Evolutionary conservation across 2,329 filamentous ascomycete genomes (phyloP).

Genomic region (Alternaria sp.): DNA sequence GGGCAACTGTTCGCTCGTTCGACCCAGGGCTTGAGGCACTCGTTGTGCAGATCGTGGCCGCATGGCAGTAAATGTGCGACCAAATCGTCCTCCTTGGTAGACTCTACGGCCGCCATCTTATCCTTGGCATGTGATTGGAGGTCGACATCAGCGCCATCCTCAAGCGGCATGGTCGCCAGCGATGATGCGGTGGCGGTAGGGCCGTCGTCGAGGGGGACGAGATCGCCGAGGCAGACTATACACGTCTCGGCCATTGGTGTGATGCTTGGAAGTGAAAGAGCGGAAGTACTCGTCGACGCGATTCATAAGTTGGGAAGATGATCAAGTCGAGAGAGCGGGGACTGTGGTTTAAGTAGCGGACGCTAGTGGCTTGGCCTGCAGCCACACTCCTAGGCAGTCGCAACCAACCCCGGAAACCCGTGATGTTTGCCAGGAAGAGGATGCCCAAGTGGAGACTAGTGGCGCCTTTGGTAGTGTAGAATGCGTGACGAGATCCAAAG

Average conservation of each 20-base stretch:
- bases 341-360: constrained; percentile 27
- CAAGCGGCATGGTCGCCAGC: constrained; percentile 35
- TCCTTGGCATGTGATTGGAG: constrained; percentile 22
- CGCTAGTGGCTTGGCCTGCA: constrained; percentile 27
- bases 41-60: constrained; percentile 90
- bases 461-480: background rate
- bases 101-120: constrained; percentile 36
- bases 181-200: constrained; percentile 32
- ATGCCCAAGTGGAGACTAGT: constrained; percentile 8
- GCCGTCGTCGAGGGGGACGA: constrained; percentile 63
- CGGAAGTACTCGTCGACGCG: constrained; percentile 30
- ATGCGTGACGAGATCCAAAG: constrained; percentile 7
- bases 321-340: constrained; percentile 40
- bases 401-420: constrained; percentile 23
- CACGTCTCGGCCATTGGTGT: constrained; percentile 68
- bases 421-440: constrained; percentile 13
- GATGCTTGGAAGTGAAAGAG: constrained; percentile 26
- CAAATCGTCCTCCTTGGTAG: constrained; percentile 54
- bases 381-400: constrained; percentile 28
- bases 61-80: constrained; percentile 74
- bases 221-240: constrained; percentile 75
- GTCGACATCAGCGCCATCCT: constrained; percentile 33
- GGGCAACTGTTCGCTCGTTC: constrained; percentile 97
- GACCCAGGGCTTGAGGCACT: constrained; percentile 91
- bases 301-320: constrained; percentile 45